Base-by-base conservation (phyloP, 2,329 filamentous ascomycete genomes). In the Cladosporium sp. region DNA sequence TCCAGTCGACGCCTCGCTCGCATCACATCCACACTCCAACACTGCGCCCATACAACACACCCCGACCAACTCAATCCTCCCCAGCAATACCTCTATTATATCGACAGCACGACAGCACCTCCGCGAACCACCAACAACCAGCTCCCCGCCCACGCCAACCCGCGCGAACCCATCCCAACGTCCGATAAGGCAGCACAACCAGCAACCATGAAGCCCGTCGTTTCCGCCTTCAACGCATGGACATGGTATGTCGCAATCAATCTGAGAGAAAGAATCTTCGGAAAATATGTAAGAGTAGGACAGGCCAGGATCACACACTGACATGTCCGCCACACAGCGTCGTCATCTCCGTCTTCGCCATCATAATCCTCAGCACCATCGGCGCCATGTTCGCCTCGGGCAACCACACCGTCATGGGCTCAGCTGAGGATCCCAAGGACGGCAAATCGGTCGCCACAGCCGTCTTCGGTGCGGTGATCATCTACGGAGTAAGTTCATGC, bases 191-290 rank as follows among this genome's bases (percentile, higher is more conserved):
- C 64, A 65, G 34, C 64, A 60, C 32, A 57, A 38, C 32, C 44
- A 65, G 55, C 64, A 83, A 87, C 75, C 77, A 97, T 97, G 93
- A 97, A 97, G 89, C 93, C 94, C 73, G 84, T 98, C 77, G 92
- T 98, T 74, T 91, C 92, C 77, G 90, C 92, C 72, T 87, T 93
- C 83, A 93, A 96, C 83, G 94, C 93, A 76, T 97, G 93, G 93
- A 92, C 89, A 83, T 97, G 93, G 93, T 97, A 84, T 77, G 41
- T 47, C n/a, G 88, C 79, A 28, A 21, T 3, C 18, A 44, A 10
- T n/a, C 38, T 26, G 28, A 30, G 24, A 28, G 47, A 30, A 41
- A 26, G 15, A 67, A n/a, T n/a, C n/a, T n/a, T n/a, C n/a, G 41
- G 0, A 24, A 34, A 12, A 11, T 4, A 34, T 2, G 41, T 14